These are phyloP conservation scores for Serendipita sp. DNA, from an alignment of 768 basidiomycete genomes.

Conservation along the genomic window DNA sequence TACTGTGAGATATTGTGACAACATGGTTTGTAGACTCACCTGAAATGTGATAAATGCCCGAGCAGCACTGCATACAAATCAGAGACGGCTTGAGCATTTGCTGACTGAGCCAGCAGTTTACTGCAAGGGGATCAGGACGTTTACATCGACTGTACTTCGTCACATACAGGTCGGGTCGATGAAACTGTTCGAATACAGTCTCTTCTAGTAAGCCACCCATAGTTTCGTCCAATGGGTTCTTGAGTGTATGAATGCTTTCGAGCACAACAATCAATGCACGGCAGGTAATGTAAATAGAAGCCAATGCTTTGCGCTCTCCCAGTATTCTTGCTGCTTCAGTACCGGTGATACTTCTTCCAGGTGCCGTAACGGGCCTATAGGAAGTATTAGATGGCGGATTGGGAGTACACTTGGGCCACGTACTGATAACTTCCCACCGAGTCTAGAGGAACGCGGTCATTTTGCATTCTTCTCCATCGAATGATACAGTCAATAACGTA, in stretches of 20 bases:
- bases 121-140: slow-evolving; percentile 9
- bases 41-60: slow-evolving; percentile 63
- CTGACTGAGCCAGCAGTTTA: slow-evolving; percentile 46
- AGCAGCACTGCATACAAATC: slow-evolving; percentile 74
- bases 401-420: neutral
- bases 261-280: slow-evolving; percentile 68
- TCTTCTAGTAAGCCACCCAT: slow-evolving; percentile 74
- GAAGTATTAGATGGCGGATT: neutral
- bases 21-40: slow-evolving; percentile 31
- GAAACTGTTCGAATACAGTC: slow-evolving; percentile 74
- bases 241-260: slow-evolving; percentile 37
- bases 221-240: slow-evolving; percentile 62
- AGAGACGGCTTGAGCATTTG: slow-evolving; percentile 65
- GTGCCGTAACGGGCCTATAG: neutral
- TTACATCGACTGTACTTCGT: slow-evolving; percentile 8
- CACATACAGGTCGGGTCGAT: slow-evolving; percentile 38
- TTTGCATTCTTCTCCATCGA: slow-evolving; percentile 72
- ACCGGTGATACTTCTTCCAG: neutral
- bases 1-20: neutral
- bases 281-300: slow-evolving; percentile 81
- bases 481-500: slow-evolving; percentile 74
- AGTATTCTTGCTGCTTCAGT: slow-evolving; percentile 37
- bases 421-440: slow-evolving; percentile 18
- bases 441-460: slow-evolving; percentile 26
- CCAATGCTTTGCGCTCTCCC: slow-evolving; percentile 57